A percentile compares a stretch with the other conserved stretches of the same genome.
These are phyloP conservation scores for Choiromyces venosus DNA, from an alignment of 495 filamentous ascomycete genomes.

Conservation along the genomic window DNA sequence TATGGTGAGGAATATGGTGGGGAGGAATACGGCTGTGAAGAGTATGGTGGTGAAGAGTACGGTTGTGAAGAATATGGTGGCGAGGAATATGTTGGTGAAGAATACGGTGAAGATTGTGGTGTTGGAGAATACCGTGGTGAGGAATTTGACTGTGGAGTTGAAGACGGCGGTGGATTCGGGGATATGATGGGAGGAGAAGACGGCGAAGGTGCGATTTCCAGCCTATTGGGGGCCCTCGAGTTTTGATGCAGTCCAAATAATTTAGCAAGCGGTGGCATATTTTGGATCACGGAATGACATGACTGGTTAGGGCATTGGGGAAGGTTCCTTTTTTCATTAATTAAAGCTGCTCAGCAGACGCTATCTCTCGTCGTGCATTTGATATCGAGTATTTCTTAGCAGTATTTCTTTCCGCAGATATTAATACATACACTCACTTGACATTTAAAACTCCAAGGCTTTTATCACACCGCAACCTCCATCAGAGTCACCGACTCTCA, in stretches of 20 bases:
- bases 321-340: neutral
- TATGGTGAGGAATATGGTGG: conserved; percentile 15
- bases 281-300: neutral
- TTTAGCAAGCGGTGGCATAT: neutral
- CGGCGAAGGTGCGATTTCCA: neutral
- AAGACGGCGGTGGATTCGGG: conserved; percentile 7
- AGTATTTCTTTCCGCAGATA: neutral
- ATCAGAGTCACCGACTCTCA: neutral
- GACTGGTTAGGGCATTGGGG: neutral
- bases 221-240: neutral
- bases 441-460: neutral
- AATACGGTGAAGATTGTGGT: conserved; percentile 10
- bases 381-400: neutral
- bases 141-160: conserved; percentile 11
- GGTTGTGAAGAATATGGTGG: conserved; percentile 4
- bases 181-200: neutral
- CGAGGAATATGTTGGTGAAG: conserved; percentile 14
- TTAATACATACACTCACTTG: neutral
- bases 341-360: neutral
- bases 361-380: neutral
- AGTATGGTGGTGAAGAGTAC: conserved; percentile 11
- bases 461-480: neutral
- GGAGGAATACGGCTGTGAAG: neutral
- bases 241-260: neutral
- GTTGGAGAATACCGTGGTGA: conserved; percentile 15